phyloP scores from a whole-genome alignment of 345 rosid species.

The Mallotus nudiflorus region DNA sequence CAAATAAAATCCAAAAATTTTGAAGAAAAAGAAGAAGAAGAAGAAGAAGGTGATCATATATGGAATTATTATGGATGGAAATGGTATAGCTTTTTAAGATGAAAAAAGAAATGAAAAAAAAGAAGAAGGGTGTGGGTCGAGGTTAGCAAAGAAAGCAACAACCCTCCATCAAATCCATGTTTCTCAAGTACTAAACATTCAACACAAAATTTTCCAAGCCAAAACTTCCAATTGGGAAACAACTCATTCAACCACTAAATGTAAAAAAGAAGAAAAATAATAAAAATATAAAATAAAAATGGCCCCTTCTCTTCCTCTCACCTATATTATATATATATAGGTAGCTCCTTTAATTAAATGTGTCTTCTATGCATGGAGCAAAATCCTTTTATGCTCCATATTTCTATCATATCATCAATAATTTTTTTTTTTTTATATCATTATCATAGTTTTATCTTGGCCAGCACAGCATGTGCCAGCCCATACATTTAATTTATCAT shows the following conservation, averaged over 20 bases:
- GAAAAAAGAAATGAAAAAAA: background rate
- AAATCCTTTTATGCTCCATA: constrained; percentile 13
- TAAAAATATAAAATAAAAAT: too few relatives aligned
- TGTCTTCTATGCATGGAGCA: constrained; percentile 30
- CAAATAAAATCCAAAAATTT: background rate
- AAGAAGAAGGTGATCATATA: background rate
- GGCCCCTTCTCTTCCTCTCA: background rate
- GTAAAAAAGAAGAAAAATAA: too few relatives aligned
- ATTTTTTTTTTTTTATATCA: constrained; percentile 1
- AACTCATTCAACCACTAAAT: constrained; percentile 48
- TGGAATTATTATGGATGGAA: too few relatives aligned
- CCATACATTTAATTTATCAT: constrained; percentile 24
- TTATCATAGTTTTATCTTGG: constrained; percentile 25
- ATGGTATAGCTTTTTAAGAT: too few relatives aligned
- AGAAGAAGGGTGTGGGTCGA: constrained; percentile 23
- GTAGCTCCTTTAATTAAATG: constrained; percentile 10
- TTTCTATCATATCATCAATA: constrained; percentile 20
- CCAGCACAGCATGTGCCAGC: constrained; percentile 58
- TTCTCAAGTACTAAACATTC: constrained; percentile 44
- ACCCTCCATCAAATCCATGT: constrained; percentile 55
- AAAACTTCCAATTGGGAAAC: constrained; percentile 47
- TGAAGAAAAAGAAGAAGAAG: background rate
- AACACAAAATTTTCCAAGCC: constrained; percentile 8
- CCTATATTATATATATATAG: too few relatives aligned
- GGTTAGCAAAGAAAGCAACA: constrained; percentile 30